Conservation (phyloP, 129 eudicot genomes). For the Centaurea solstitialis region DNA sequence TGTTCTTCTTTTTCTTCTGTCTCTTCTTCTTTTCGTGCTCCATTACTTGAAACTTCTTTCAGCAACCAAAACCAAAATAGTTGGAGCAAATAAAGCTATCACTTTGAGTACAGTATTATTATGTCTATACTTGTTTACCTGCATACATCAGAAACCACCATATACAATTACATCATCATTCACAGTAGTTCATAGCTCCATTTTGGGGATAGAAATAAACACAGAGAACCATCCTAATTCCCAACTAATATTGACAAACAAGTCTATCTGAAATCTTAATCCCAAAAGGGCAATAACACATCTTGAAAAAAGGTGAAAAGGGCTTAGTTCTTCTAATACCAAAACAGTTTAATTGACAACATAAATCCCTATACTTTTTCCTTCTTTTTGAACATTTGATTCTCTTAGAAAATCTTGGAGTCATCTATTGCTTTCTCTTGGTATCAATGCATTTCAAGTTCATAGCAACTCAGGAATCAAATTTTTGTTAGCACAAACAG, state of each 20-base stretch:
- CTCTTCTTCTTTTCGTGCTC: conserved; percentile 73
- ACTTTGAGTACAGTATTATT: conserved; percentile 15
- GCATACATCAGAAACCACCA: conserved; percentile 17
- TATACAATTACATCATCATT: conserved; percentile 10
- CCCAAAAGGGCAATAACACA: not conserved
- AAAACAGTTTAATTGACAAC: not conserved
- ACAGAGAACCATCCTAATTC: not conserved
- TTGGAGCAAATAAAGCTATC: conserved; percentile 3
- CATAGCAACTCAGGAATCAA: not conserved
- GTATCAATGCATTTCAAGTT: not conserved
- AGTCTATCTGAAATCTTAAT: not conserved
- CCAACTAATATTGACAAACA: not conserved
- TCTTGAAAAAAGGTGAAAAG: not conserved
- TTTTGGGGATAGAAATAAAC: not conserved
- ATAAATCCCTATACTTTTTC: not conserved
- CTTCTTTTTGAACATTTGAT: not conserved
- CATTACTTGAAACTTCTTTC: conserved; percentile 38
- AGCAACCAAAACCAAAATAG: conserved; percentile 1
- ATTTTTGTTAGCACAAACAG: not conserved
- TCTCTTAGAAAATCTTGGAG: not conserved
- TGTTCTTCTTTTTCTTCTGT: conserved; percentile 79
- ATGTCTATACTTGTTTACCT: conserved; percentile 19
- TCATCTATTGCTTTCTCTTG: not conserved
- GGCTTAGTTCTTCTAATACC: not conserved
- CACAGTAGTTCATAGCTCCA: conserved; percentile 2